A percentile compares a stretch with the other conserved stretches of the same genome.
phyloP scores from a whole-genome alignment of 768 basidiomycete genomes.

The Agaricus subrufescens region DNA sequence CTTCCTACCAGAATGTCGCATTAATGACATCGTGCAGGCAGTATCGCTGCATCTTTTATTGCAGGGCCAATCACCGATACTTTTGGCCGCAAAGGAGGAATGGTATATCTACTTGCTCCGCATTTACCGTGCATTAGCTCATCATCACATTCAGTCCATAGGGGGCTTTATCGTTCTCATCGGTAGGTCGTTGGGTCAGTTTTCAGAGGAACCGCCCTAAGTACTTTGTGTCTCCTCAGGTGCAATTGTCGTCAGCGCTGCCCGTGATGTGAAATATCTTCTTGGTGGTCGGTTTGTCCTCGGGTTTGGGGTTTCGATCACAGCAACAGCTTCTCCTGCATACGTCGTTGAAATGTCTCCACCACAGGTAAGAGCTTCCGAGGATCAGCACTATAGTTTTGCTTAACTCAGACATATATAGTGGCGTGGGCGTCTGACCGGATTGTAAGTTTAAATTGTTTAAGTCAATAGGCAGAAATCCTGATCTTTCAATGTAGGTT shows the following conservation, averaged over 20 bases:
- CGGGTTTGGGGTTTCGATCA: conserved; percentile 48
- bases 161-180: conserved; percentile 36
- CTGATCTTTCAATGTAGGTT: conserved; percentile 18
- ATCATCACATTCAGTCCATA: conserved; percentile 21
- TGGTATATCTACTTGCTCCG: conserved; percentile 21
- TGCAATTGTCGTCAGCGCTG: conserved; percentile 39
- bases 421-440: conserved; percentile 49
- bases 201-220: not conserved
- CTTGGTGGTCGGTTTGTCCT: conserved; percentile 49
- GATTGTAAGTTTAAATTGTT: conserved; percentile 31
- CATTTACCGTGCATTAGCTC: not conserved
- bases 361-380: conserved; percentile 32
- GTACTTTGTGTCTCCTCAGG: conserved; percentile 19
- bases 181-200: conserved; percentile 17
- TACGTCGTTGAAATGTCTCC: conserved; percentile 59
- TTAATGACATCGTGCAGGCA: not conserved
- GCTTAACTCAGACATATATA: conserved; percentile 6
- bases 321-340: conserved; percentile 37
- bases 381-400: not conserved
- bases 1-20: not conserved
- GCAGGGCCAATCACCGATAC: conserved; percentile 38
- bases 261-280: conserved; percentile 41
- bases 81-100: conserved; percentile 40
- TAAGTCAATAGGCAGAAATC: conserved; percentile 6
- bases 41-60: conserved; percentile 31